phyloP scores from a whole-genome alignment of 495 filamentous ascomycete genomes.

The Acidiella bohemica region DNA sequence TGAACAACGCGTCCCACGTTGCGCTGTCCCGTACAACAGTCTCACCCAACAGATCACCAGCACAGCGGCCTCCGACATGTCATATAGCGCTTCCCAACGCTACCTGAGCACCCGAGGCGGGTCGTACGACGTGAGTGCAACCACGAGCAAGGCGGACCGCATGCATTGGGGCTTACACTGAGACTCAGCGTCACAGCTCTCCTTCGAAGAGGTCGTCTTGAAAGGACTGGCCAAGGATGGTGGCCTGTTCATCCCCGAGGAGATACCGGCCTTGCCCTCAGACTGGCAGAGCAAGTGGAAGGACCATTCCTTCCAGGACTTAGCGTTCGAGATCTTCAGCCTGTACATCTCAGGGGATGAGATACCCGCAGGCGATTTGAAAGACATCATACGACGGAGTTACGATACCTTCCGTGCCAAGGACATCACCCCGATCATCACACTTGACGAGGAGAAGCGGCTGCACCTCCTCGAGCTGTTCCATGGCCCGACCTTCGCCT shows the following conservation, averaged over 20 bases:
- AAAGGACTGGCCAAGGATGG: slow-evolving; percentile 83
- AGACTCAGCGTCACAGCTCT: slow-evolving; percentile 42
- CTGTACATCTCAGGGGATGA: slow-evolving; percentile 73
- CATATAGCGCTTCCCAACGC: slow-evolving; percentile 48
- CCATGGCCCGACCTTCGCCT: slow-evolving; percentile 92
- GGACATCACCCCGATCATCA: slow-evolving; percentile 58
- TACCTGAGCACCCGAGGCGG: slow-evolving; percentile 73
- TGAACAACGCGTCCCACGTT: too few species aligned
- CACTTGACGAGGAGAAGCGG: slow-evolving; percentile 50
- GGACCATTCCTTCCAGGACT: slow-evolving; percentile 61
- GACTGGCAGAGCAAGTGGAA: slow-evolving; percentile 57
- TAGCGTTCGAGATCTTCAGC: slow-evolving; percentile 60
- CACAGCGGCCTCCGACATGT: too few species aligned
- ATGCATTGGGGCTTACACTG: slow-evolving; percentile 12
- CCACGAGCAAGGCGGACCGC: background rate
- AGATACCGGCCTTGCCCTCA: slow-evolving; percentile 50
- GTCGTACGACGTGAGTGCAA: slow-evolving; percentile 53
- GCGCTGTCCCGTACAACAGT: too few species aligned
- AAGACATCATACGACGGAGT: slow-evolving; percentile 59
- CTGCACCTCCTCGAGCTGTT: slow-evolving; percentile 85
- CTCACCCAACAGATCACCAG: too few species aligned
- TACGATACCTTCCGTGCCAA: slow-evolving; percentile 76
- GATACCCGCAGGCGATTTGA: slow-evolving; percentile 68
- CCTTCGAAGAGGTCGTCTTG: slow-evolving; percentile 81
- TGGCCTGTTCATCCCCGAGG: slow-evolving; percentile 80